Evolutionary conservation across 1,284 basidiomycete genomes (phyloP), one percentile per base, ranked within the genome.

Genomic region (Neotropicomus parvogracilis): DNA sequence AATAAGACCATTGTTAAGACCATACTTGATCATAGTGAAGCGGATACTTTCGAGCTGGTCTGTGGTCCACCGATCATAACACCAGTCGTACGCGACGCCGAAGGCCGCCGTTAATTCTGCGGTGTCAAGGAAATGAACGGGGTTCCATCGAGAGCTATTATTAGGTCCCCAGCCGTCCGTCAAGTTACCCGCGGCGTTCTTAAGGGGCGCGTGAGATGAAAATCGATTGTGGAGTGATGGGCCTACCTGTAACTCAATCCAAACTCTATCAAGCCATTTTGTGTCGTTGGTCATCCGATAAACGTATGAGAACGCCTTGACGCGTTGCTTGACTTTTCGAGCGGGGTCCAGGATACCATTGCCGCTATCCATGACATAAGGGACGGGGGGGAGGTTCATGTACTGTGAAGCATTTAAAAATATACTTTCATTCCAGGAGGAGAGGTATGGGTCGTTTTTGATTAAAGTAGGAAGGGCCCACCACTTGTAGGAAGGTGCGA

Each of bases 311-410:
- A 91, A 97, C 31, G 91, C 89, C 73, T 98, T 98, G 68, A 98
- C 74, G 52, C 91, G 80, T 71, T 85, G 77, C 71, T 99, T 98
- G 61, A 97, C 77, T 66, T 89, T 81, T 58, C 97, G 87, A 24
- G 93, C 85, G 56, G 87, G 83, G 66, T 99, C 97, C 46, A 99
- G 79, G 31, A 98, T 93, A 70, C 97, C 97, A 52, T 90, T 95
- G 54, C 77, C 78, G 38, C 90, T 87, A 64, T 98, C 95, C 63
- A 82, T 67, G 53, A 72, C 68, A 65, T 97, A 97, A n/a, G 65
- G 62, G 26, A 88, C 85, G 33, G 88, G 83, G 19, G 77, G 75
- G 31, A 75, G 63, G 47, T 66, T 60, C 59, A 80, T 81, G 60
- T 85, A 94, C 9, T 69, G 67, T 0, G 91, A 81, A 8, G 95